These are phyloP conservation scores for Fusarium compactum DNA, from an alignment of 2,329 filamentous ascomycete genomes.

Conservation along the genomic window DNA sequence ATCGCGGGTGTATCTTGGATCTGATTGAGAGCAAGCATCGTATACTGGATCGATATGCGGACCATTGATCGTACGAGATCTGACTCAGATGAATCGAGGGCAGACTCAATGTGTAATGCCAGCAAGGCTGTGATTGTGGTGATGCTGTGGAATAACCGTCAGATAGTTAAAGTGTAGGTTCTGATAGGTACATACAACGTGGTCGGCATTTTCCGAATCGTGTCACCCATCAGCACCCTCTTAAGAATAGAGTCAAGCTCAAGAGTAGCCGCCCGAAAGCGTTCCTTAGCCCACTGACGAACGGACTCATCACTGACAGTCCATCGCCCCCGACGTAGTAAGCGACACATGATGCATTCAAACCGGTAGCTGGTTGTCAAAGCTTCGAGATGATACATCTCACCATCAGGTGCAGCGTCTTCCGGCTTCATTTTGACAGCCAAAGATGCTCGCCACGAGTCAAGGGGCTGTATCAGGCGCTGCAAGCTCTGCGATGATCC, in stretches of 20 bases:
- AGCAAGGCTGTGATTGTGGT: slow-evolving; percentile 9
- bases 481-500: not conserved
- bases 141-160: accelerated
- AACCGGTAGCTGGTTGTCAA: slow-evolving; percentile 29
- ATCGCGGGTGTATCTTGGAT: slow-evolving; percentile 5
- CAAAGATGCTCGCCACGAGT: not conserved
- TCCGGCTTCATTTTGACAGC: not conserved
- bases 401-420: not conserved
- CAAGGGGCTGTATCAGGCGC: not conserved
- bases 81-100: slow-evolving; percentile 1
- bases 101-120: slow-evolving; percentile 9
- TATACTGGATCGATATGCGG: slow-evolving; percentile 14
- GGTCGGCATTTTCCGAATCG: slow-evolving; percentile 2
- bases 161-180: too few species aligned
- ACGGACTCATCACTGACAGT: not conserved
- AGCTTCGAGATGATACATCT: slow-evolving; percentile 1
- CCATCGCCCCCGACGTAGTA: slow-evolving; percentile 20
- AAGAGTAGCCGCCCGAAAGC: slow-evolving; percentile 17
- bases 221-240: slow-evolving; percentile 12
- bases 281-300: slow-evolving; percentile 25
- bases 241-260: slow-evolving; percentile 28
- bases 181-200: too few species aligned
- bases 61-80: slow-evolving; percentile 6
- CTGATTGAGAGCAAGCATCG: slow-evolving; percentile 5
- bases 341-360: slow-evolving; percentile 32